Evolutionary conservation across 805 yeast genomes (phyloP).

Genomic region (Hanseniaspora lindneri): DNA sequence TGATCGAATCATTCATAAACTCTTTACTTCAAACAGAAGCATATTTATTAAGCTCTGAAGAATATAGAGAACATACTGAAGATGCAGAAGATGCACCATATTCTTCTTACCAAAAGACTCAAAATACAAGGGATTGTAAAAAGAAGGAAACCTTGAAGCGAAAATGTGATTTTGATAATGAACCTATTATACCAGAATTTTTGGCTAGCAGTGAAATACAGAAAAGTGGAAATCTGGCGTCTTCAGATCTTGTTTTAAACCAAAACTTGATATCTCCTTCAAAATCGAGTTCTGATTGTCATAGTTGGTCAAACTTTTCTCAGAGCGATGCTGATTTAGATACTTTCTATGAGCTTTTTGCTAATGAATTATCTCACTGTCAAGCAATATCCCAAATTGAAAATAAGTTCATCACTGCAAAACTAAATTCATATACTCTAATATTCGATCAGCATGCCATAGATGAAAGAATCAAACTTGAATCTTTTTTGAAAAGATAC

Average conservation of each 20-base stretch:
- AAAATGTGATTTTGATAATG: no score
- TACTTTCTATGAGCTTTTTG: background rate
- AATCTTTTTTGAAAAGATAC: constrained; percentile 34
- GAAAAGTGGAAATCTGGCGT: no score
- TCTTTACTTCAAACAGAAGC: background rate
- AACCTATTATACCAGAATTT: no score
- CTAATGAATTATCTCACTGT: constrained; percentile 20
- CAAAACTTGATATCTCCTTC: no score
- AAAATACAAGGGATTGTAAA: no score
- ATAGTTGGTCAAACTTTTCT: no score
- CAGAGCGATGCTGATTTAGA: no score
- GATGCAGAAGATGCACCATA: background rate
- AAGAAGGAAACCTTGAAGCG: no score
- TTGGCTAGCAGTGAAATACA: no score
- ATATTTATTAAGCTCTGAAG: background rate
- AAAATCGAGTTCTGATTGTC: no score
- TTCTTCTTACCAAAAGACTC: no score
- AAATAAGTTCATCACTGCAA: constrained; percentile 47
- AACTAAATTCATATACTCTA: constrained; percentile 24
- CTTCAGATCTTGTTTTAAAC: no score
- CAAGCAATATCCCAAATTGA: constrained; percentile 49
- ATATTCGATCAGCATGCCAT: constrained; percentile 75
- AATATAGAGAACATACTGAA: background rate
- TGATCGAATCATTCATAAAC: background rate
- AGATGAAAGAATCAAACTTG: constrained; percentile 63